A percentile compares a stretch with the other conserved stretches of the same genome.
phyloP scores from a whole-genome alignment of 2,329 filamentous ascomycete genomes.

The Claviceps fusiformis region DNA sequence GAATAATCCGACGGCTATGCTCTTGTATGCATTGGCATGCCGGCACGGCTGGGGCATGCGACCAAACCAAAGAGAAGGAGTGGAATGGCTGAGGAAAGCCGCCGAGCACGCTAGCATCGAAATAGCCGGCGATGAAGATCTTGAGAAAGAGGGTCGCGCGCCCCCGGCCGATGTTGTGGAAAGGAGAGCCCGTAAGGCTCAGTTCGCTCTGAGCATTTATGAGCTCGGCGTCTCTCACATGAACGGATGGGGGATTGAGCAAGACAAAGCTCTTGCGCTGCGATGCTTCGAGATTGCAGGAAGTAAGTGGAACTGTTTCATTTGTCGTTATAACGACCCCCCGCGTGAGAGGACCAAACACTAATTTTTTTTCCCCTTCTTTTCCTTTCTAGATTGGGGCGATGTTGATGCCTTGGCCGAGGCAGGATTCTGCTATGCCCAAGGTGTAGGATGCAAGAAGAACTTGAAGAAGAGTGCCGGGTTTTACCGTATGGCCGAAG shows the following conservation, averaged over 20 bases:
- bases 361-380: not conserved
- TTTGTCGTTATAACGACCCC: too few species aligned
- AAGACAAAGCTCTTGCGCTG: constrained; percentile 77
- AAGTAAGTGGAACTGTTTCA: constrained; percentile 34
- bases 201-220: constrained; percentile 91
- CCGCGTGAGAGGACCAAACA: not conserved
- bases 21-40: constrained; percentile 87
- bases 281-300: constrained; percentile 95
- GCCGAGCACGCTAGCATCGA: constrained; percentile 73
- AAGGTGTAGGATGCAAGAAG: constrained; percentile 90
- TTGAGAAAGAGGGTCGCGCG: constrained; percentile 46
- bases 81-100: constrained; percentile 83
- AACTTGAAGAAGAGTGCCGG: constrained; percentile 87
- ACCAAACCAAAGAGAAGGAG: constrained; percentile 76
- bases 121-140: constrained; percentile 67
- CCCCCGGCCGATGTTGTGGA: constrained; percentile 46
- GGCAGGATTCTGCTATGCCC: constrained; percentile 89
- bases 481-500: constrained; percentile 81
- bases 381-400: constrained; percentile 54
- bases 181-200: constrained; percentile 72
- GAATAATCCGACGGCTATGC: constrained; percentile 84
- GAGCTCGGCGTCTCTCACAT: constrained; percentile 93
- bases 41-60: constrained; percentile 97
- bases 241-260: constrained; percentile 95
- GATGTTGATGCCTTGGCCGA: constrained; percentile 90